Evolutionary conservation across 192 early-diverging fungal species (phyloP).

Genomic region (Coemansia pectinata): DNA sequence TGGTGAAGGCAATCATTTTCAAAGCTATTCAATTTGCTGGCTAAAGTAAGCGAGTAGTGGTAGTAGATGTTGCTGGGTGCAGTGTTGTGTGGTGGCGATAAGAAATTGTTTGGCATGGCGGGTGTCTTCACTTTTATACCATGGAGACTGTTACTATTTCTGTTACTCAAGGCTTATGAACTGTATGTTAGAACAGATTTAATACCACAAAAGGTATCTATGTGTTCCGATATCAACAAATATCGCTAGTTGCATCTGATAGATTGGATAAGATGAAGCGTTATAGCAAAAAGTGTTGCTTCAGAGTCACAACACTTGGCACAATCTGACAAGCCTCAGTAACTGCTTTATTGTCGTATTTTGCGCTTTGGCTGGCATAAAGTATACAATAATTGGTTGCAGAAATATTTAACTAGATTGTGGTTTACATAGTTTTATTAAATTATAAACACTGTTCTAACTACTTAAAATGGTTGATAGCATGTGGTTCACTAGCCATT

Average conservation of each 20-base stretch:
- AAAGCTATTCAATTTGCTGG: neutral
- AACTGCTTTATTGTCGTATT: too few species aligned
- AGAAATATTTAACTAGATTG: too few species aligned
- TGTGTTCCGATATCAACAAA: neutral
- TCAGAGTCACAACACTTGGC: neutral
- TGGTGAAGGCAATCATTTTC: neutral
- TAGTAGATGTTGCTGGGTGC: neutral
- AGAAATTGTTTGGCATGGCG: neutral
- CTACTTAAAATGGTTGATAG: too few species aligned
- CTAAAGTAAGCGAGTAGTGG: neutral
- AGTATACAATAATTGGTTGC: too few species aligned
- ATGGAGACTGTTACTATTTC: neutral
- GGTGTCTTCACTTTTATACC: neutral
- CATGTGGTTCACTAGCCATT: too few species aligned
- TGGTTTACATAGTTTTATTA: too few species aligned
- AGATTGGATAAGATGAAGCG: neutral
- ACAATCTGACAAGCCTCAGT: too few species aligned
- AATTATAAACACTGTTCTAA: too few species aligned
- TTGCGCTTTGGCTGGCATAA: too few species aligned
- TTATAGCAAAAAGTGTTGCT: neutral
- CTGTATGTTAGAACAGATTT: neutral
- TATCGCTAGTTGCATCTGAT: neutral
- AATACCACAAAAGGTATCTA: neutral
- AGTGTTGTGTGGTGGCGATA: neutral
- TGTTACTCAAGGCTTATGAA: neutral